These are phyloP conservation scores for Mycena alexandri DNA, from an alignment of 768 basidiomycete genomes.

Conservation along the genomic window DNA sequence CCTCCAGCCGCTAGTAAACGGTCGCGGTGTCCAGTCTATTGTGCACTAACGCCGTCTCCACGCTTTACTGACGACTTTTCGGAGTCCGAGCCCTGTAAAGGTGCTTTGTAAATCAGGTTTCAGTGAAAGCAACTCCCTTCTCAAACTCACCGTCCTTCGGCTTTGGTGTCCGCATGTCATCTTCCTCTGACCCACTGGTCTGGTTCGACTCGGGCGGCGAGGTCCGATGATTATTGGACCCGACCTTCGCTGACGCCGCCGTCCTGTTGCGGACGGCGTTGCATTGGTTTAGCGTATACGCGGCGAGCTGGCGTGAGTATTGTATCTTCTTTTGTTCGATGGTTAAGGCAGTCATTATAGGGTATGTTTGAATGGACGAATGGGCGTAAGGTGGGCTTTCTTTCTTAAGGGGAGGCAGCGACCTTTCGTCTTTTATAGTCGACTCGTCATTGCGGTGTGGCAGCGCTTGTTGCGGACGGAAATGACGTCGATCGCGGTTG, in stretches of 20 bases:
- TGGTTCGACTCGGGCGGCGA: constrained; percentile 2
- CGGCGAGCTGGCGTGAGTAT: constrained; percentile 57
- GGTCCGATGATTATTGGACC: background rate
- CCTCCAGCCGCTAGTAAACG: constrained; percentile 2
- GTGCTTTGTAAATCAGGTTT: constrained; percentile 30
- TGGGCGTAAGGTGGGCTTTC: constrained; percentile 18
- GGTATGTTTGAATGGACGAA: background rate
- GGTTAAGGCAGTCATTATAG: constrained; percentile 47
- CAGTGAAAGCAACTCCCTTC: background rate
- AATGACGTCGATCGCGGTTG: constrained; percentile 31
- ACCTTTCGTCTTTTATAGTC: constrained; percentile 8
- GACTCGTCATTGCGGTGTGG: constrained; percentile 39
- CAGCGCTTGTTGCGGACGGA: constrained; percentile 17
- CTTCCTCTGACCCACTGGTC: constrained; percentile 2
- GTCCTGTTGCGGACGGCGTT: constrained; percentile 44
- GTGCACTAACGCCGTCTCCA: constrained; percentile 28
- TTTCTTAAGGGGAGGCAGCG: background rate
- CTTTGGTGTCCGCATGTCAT: constrained; percentile 25
- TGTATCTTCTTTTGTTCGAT: constrained; percentile 53
- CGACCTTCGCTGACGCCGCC: constrained; percentile 1
- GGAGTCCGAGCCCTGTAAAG: constrained; percentile 26
- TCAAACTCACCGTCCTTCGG: constrained; percentile 21
- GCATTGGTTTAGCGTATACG: constrained; percentile 58
- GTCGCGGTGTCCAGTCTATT: background rate
- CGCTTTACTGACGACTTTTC: constrained; percentile 34